Conservation (phyloP, 1,284 basidiomycete genomes). For the Microbotryum violaceum region DNA sequence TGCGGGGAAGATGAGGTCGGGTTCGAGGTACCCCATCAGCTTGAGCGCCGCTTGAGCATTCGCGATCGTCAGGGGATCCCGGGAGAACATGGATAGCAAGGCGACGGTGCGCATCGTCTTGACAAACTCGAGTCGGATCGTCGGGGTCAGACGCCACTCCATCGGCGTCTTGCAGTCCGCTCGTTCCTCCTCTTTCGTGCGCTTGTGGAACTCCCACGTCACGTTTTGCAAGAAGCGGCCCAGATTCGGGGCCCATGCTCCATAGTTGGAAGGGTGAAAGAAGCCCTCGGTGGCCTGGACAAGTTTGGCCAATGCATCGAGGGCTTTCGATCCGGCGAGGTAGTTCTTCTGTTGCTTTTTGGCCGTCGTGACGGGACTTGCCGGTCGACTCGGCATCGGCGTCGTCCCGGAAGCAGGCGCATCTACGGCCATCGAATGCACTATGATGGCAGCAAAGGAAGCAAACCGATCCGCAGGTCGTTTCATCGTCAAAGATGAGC, state of each 20-base stretch:
- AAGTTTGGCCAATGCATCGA: constrained; percentile 80
- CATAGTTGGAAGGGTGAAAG: constrained; percentile 60
- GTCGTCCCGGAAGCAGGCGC: constrained; percentile 46
- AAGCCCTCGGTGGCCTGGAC: constrained; percentile 88
- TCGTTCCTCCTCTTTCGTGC: constrained; percentile 74
- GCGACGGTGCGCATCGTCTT: constrained; percentile 75
- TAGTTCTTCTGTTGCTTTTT: constrained; percentile 44
- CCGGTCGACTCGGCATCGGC: constrained; percentile 40
- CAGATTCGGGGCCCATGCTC: constrained; percentile 49
- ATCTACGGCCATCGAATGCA: constrained; percentile 87
- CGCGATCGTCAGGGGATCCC: constrained; percentile 50
- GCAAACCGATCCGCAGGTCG: constrained; percentile 62
- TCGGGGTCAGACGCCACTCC: constrained; percentile 65
- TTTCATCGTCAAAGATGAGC: constrained; percentile 62
- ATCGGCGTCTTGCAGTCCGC: constrained; percentile 71
- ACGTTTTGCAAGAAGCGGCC: constrained; percentile 72
- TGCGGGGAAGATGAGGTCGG: constrained; percentile 81
- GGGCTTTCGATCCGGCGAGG: constrained; percentile 76
- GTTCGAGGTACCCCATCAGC: constrained; percentile 71
- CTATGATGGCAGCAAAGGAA: constrained; percentile 74
- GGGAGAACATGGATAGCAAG: constrained; percentile 90
- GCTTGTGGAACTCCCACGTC: constrained; percentile 73
- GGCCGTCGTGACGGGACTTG: constrained; percentile 5
- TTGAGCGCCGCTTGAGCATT: constrained; percentile 56
- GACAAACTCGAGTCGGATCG: constrained; percentile 78